Evolutionary conservation across 169 alveolate genomes (phyloP), one percentile per base, ranked within the genome.

Genomic region (Eimeria zaria): DNA sequence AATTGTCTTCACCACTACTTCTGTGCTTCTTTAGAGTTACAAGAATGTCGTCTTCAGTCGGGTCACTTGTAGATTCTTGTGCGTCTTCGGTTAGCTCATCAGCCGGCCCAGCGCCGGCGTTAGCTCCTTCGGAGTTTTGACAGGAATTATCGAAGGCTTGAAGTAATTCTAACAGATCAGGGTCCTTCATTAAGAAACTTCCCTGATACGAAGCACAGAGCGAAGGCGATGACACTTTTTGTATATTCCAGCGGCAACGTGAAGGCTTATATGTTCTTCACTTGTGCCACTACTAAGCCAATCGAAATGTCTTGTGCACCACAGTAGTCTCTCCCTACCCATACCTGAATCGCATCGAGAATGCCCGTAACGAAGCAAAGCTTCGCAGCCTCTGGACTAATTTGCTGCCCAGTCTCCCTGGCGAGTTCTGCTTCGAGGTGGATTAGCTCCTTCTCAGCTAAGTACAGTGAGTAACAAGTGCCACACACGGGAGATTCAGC

Each of bases 371-470:
- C 91, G 27, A 87, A 67, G 44, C 84, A 95, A 78, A 84, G 91
- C 53, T 80, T 73, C 64, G 62, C 93, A 41, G 91, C 89, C 14
- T 71, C 91, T 11, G 74, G 41, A n/a, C 90, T 74, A 30, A 84
- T 71, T 27, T 81, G 97, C 91, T 95, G 97, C 60, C 94, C 94
- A 36, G 91, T 88, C 14, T 88, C 96, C 78, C 80, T 88, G 30
- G 96, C 96, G 14, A 94, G 89, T 36, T 94, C 96, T n/a, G 91
- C 94, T 81, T 94, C 96, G 76, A 73, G 95, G 74, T 85, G 81
- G 90, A 95, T 95, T 18, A 95, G 90, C 95, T 95, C 97, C 62
- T 69, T 84, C 84, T 95, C 97, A 46, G 97, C 97, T 30, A 84
- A 60, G 91, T 95, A 95, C 41, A 95, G 90, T n/a, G 97, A 95